Percentiles rank a stretch among this genome's conserved stretches.
Conservation (phyloP, 768 basidiomycete species). For the Tricholoma saponaceum region DNA sequence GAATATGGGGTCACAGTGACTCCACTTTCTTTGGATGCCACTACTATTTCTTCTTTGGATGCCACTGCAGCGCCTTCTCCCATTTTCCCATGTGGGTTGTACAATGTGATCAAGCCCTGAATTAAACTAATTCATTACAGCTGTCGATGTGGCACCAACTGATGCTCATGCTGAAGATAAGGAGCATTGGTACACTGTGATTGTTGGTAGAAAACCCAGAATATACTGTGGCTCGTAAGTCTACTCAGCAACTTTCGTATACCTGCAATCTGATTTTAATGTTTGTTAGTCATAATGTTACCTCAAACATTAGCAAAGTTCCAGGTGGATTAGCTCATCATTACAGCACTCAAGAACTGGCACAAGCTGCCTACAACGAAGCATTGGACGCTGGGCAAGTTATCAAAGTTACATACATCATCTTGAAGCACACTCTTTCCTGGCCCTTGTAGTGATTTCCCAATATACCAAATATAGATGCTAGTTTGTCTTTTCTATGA, state of each 20-base stretch:
- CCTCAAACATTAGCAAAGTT: neutral
- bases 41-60: neutral
- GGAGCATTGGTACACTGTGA: neutral
- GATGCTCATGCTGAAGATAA: neutral
- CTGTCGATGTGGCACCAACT: neutral
- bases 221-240: neutral
- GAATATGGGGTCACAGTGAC: neutral
- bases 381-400: neutral
- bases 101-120: neutral
- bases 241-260: neutral
- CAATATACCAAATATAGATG: neutral
- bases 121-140: neutral
- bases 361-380: neutral
- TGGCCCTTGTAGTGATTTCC: neutral
- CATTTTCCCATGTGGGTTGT: neutral
- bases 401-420: neutral
- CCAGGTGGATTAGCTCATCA: neutral
- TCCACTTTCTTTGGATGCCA: neutral
- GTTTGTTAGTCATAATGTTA: neutral
- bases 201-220: neutral
- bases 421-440: neutral
- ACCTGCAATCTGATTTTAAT: neutral
- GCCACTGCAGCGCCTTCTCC: neutral
- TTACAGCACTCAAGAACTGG: neutral
- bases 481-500: neutral